A percentile compares a stretch with the other conserved stretches of the same genome.
Conservation (phyloP, 495 filamentous ascomycete genomes). For the Podospora pseudocomata region DNA sequence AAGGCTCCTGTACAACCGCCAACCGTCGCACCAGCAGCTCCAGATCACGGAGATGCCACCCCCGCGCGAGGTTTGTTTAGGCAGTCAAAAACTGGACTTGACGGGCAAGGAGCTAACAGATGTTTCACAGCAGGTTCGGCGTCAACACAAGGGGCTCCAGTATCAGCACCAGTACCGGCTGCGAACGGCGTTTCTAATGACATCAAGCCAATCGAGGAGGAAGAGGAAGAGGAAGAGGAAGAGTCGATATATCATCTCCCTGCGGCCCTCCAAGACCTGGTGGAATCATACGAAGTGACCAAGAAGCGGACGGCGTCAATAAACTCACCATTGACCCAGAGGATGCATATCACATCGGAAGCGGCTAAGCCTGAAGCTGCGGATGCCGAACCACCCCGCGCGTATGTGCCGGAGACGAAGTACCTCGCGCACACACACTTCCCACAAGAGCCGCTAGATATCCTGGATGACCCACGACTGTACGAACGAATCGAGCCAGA, state of each 20-base stretch:
- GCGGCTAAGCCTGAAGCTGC: constrained; percentile 64
- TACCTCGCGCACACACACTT: constrained; percentile 81
- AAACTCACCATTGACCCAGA: constrained; percentile 60
- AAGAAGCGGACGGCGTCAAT: constrained; percentile 60
- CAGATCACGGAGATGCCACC: neutral
- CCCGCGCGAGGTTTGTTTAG: neutral
- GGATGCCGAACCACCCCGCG: constrained; percentile 77
- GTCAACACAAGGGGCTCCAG: constrained; percentile 17
- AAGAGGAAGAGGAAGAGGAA: constrained; percentile 52
- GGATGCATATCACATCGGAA: constrained; percentile 69
- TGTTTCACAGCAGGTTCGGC: neutral
- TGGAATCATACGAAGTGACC: constrained; percentile 84
- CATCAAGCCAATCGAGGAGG: constrained; percentile 38
- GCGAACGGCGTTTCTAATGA: constrained; percentile 54
- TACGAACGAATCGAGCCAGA: constrained; percentile 90
- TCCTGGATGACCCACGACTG: constrained; percentile 84
- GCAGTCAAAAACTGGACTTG: neutral
- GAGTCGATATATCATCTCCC: constrained; percentile 97
- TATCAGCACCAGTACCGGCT: constrained; percentile 19
- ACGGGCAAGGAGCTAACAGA: neutral
- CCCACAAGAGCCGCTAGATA: constrained; percentile 82
- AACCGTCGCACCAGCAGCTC: neutral
- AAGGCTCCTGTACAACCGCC: constrained; percentile 36
- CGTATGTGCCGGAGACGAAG: constrained; percentile 76
- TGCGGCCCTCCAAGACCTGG: constrained; percentile 78